Conservation (phyloP, 2,329 filamentous ascomycete genomes). For the Cyclaneusma minus region DNA sequence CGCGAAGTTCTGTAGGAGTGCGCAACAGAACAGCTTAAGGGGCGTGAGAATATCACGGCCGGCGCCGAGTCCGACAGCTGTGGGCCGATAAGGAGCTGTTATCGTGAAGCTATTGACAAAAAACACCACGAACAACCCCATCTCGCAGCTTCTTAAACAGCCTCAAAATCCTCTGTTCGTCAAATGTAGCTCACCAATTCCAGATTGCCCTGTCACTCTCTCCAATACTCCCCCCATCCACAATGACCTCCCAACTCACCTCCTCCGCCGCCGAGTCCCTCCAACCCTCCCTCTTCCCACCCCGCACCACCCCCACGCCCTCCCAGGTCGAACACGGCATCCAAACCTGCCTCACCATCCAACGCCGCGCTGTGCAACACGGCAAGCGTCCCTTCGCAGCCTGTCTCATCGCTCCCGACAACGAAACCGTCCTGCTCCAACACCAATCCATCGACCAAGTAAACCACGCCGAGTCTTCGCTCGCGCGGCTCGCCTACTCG, state of each 20-base stretch:
- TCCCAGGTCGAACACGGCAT: constrained; percentile 25
- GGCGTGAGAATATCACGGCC: too few species aligned
- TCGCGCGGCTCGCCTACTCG: constrained; percentile 30
- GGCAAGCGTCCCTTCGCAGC: constrained; percentile 33
- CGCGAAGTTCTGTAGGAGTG: too few species aligned
- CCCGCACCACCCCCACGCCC: constrained; percentile 20
- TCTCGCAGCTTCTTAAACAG: too few species aligned
- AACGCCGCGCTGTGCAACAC: constrained; percentile 26
- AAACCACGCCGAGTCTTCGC: constrained; percentile 33
- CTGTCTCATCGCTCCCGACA: constrained; percentile 31
- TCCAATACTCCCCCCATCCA: too few species aligned
- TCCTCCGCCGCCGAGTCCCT: constrained; percentile 9
- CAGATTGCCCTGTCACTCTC: too few species aligned
- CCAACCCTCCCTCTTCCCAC: constrained; percentile 19
- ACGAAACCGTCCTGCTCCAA: constrained; percentile 28
- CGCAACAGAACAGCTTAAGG: too few species aligned
- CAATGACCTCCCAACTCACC: constrained; percentile 14
- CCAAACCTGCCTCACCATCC: constrained; percentile 23
- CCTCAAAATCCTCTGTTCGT: too few species aligned
- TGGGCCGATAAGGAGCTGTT: too few species aligned
- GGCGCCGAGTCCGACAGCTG: too few species aligned
- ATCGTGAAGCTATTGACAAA: too few species aligned
- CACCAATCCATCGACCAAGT: constrained; percentile 36
- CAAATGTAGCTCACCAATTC: too few species aligned
- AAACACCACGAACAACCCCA: too few species aligned